Evolutionary conservation across 768 basidiomycete genomes (phyloP), one percentile per base, ranked within the genome.

Genomic region (Suillus placidus): DNA sequence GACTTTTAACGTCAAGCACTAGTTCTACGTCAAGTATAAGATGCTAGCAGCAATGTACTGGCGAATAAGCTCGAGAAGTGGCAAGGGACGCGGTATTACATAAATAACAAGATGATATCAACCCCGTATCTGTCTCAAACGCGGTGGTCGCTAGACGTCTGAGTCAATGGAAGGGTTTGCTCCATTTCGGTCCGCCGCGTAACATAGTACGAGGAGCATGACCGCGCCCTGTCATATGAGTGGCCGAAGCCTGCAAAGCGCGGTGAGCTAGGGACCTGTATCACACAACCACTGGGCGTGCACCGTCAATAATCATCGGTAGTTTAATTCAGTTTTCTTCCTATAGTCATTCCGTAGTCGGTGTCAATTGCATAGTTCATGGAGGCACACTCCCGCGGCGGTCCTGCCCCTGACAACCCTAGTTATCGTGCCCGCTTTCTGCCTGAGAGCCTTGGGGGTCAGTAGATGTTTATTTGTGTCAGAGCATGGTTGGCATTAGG

Each of bases 111-210:
- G 30, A 54, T 54, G 30, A 71, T 77, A 74, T 77, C 45, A 65
- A 81, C 92, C 91, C 85, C 94, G 93, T 94, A 96, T 95, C 94
- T 96, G 94, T 96, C 93, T 87, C 89, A 90, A 82, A 81, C 79
- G 81, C 80, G 79, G 87, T 79, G 68, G 72, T 80, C 86, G 92
- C 73, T 64, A 77, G 79, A 81, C 80, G 85, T 79, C 87, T 88
- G 88, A 91, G 93, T 94, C 93, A 95, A 90, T 87, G 79, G 68
- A 83, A 90, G 84, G 92, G 88, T 80, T 64, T 43, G 67, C 69
- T 85, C 64, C 45, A 77, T 90, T 30, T 91, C 70, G 90, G 88
- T 90, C 84, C 74, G 35, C 38, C 3, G 55, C n/a, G 45, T 67
- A 78, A 54, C 32, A 66, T 43, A n/a, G 12, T 55, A 47, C 62